Evolutionary conservation across 768 basidiomycete genomes (phyloP).

Genomic region (Tephrocybe sp.): DNA sequence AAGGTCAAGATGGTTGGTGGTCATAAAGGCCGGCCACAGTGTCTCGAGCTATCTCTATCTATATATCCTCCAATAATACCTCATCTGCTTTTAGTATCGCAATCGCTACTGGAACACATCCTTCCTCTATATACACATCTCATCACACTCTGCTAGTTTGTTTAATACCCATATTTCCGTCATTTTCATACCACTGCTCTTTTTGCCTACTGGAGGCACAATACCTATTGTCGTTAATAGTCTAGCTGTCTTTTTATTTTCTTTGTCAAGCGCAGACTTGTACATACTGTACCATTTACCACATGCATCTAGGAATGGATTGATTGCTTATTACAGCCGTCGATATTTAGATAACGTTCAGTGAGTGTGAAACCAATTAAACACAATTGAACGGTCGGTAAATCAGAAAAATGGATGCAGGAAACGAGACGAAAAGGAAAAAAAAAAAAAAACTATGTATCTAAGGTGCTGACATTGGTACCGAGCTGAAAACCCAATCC

Average conservation of each 20-base stretch:
- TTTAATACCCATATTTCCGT: constrained; percentile 2
- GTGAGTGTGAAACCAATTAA: not conserved
- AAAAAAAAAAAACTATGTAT: not conserved
- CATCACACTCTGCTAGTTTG: not conserved
- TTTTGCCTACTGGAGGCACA: not conserved
- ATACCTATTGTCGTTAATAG: constrained; percentile 1
- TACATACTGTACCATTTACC: not conserved
- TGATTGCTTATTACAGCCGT: not conserved
- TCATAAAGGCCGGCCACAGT: constrained; percentile 30
- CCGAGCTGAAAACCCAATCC: constrained; percentile 70
- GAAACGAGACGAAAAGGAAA: too few relatives aligned
- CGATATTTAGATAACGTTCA: not conserved
- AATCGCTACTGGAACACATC: constrained; percentile 2
- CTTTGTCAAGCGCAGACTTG: constrained; percentile 1
- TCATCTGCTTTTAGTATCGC: constrained; percentile 6
- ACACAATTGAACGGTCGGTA: not conserved
- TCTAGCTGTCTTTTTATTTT: not conserved
- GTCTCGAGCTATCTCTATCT: not conserved
- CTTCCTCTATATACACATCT: not conserved
- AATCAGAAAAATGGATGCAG: constrained; percentile 2
- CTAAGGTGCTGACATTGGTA: not conserved
- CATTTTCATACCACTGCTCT: constrained; percentile 4
- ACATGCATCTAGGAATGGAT: constrained; percentile 1
- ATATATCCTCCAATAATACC: constrained; percentile 1
- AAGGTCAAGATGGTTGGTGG: constrained; percentile 81